Conservation (phyloP, 2,329 filamentous ascomycete genomes). For the Ceratocystis huliohia region DNA sequence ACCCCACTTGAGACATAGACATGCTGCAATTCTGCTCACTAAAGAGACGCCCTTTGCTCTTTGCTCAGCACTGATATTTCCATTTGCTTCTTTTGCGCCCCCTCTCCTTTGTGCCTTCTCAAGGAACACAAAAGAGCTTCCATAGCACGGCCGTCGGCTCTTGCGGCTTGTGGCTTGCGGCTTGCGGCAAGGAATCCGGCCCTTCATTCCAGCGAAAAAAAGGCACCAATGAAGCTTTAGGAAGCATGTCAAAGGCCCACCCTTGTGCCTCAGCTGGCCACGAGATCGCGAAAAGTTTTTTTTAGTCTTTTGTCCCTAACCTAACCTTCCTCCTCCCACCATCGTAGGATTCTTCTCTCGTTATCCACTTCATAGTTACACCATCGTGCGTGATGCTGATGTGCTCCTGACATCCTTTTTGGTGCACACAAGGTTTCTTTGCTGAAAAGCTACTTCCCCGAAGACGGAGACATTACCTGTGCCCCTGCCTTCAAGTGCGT, state of each 20-base stretch:
- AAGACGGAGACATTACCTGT: no score
- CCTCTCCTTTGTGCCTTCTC: not conserved
- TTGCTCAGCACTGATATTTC: not conserved
- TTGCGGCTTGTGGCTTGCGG: not conserved
- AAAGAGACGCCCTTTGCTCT: not conserved
- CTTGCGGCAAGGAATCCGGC: not conserved
- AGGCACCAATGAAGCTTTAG: not conserved
- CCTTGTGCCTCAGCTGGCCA: not conserved
- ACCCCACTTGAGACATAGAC: not conserved
- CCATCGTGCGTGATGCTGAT: no score
- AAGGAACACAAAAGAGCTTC: not conserved
- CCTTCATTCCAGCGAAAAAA: no score
- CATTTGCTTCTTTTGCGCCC: not conserved
- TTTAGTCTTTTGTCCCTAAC: not conserved
- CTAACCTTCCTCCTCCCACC: not conserved
- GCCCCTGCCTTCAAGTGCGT: no score
- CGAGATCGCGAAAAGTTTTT: constrained; percentile 2
- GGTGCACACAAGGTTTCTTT: no score
- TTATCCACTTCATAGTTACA: not conserved
- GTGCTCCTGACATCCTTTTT: no score
- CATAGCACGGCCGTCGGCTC: not conserved
- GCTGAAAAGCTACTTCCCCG: no score
- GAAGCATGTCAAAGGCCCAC: not conserved
- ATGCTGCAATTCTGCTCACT: not conserved
- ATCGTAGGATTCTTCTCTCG: not conserved